These are phyloP conservation scores for Colletotrichum sp. DNA, from an alignment of 2,329 filamentous ascomycete genomes.

Conservation along the genomic window DNA sequence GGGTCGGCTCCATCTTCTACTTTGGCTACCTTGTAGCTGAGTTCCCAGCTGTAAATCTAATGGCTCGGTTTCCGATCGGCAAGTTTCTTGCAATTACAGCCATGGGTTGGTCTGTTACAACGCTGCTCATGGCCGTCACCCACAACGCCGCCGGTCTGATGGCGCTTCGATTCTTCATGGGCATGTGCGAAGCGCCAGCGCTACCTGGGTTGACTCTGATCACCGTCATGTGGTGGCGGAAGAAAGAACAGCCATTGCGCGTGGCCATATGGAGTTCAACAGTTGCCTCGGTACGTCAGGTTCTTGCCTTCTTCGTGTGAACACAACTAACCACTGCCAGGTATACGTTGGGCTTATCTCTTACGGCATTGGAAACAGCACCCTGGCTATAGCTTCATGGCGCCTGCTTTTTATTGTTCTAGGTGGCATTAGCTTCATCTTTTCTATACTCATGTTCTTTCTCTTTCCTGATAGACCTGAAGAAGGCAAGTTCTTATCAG, in stretches of 20 bases:
- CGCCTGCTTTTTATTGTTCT: slow-evolving; percentile 39
- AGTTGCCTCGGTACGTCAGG: not conserved
- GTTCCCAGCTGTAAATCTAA: slow-evolving; percentile 47
- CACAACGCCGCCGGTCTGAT: slow-evolving; percentile 60
- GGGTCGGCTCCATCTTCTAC: slow-evolving; percentile 53
- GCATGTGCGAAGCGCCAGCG: slow-evolving; percentile 60
- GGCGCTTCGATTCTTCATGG: slow-evolving; percentile 61
- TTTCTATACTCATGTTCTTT: slow-evolving; percentile 24
- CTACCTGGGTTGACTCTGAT: slow-evolving; percentile 64
- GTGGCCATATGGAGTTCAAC: not conserved
- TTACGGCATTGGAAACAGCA: not conserved
- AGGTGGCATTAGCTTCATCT: slow-evolving; percentile 37
- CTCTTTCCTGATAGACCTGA: slow-evolving; percentile 28
- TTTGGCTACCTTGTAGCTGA: slow-evolving; percentile 53
- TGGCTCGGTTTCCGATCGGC: slow-evolving; percentile 53
- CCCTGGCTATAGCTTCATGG: not conserved
- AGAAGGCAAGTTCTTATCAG: not conserved
- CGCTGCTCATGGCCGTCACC: slow-evolving; percentile 54
- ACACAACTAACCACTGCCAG: not conserved
- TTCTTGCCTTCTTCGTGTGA: not conserved
- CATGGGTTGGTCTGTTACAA: slow-evolving; percentile 52
- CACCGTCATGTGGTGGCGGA: slow-evolving; percentile 58
- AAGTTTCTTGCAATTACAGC: slow-evolving; percentile 49
- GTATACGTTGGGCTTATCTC: not conserved
- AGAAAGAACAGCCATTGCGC: not conserved